Evolutionary conservation across 305 asterid species (phyloP).

Genomic region (Solanum aculeatissimum): DNA sequence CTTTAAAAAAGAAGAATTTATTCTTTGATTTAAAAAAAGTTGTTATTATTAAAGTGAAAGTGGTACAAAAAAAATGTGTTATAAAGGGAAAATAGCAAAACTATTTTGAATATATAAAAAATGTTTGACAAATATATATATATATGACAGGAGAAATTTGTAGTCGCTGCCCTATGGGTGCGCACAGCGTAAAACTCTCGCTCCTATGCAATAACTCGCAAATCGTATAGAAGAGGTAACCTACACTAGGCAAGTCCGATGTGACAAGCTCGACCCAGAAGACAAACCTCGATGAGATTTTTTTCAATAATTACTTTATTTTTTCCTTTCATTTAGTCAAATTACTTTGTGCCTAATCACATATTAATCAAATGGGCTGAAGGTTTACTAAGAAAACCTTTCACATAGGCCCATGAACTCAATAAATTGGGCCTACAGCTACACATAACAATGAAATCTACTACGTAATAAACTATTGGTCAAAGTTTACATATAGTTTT

Average conservation of each 20-base stretch:
- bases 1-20: not conserved
- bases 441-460: too few relatives aligned
- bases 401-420: not conserved
- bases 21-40: not conserved
- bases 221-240: too few relatives aligned
- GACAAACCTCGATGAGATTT: too few relatives aligned
- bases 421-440: not conserved
- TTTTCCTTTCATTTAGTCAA: not conserved
- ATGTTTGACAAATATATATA: too few relatives aligned
- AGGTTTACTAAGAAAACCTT: not conserved
- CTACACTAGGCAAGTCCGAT: too few relatives aligned
- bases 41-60: not conserved
- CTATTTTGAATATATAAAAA: too few relatives aligned
- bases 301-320: not conserved
- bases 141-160: too few relatives aligned
- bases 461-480: not conserved
- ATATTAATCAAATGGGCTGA: not conserved
- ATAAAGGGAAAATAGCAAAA: not conserved
- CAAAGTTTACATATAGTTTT: not conserved
- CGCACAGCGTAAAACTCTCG: too few relatives aligned
- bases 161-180: too few relatives aligned
- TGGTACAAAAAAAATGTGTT: not conserved
- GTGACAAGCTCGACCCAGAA: too few relatives aligned
- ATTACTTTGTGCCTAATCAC: not conserved
- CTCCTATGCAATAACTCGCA: too few relatives aligned